Conservation (phyloP, 1,139 yeast genomes). For the Suhomyces kunorum region DNA sequence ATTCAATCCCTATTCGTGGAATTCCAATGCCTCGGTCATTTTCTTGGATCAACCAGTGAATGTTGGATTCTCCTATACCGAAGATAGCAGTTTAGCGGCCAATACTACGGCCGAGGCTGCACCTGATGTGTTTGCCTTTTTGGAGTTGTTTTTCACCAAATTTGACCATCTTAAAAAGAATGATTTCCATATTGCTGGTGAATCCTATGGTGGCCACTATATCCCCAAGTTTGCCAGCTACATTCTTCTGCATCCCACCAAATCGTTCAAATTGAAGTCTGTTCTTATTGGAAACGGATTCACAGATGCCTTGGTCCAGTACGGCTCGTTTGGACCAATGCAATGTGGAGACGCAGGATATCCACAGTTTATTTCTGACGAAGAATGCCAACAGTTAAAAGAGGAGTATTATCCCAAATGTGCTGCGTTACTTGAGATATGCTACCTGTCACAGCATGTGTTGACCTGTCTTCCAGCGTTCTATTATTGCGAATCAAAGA, state of each 20-base stretch:
- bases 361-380: slow-evolving; percentile 48
- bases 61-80: slow-evolving; percentile 55
- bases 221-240: slow-evolving; percentile 76
- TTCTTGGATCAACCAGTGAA: slow-evolving; percentile 51
- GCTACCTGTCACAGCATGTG: slow-evolving; percentile 12
- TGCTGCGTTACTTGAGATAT: slow-evolving; percentile 12
- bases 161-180: slow-evolving; percentile 44
- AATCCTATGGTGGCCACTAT: slow-evolving; percentile 84
- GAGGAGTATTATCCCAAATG: slow-evolving; percentile 13
- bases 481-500: slow-evolving; percentile 8
- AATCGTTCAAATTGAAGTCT: slow-evolving; percentile 64
- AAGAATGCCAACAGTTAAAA: slow-evolving; percentile 43
- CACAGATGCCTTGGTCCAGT: slow-evolving; percentile 70
- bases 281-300: slow-evolving; percentile 81
- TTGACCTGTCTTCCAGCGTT: slow-evolving; percentile 16
- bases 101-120: slow-evolving; percentile 69
- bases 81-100: slow-evolving; percentile 33
- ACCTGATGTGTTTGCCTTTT: slow-evolving; percentile 59
- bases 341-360: slow-evolving; percentile 81
- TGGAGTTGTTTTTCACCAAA: slow-evolving; percentile 24
- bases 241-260: slow-evolving; percentile 60
- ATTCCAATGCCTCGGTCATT: slow-evolving; percentile 46
- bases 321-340: slow-evolving; percentile 71
- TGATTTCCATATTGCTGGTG: slow-evolving; percentile 79
- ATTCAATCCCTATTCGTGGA: slow-evolving; percentile 46